These are phyloP conservation scores for Eremothecium cymbalariae DNA, from an alignment of 1,139 yeast genomes.

Conservation along the genomic window DNA sequence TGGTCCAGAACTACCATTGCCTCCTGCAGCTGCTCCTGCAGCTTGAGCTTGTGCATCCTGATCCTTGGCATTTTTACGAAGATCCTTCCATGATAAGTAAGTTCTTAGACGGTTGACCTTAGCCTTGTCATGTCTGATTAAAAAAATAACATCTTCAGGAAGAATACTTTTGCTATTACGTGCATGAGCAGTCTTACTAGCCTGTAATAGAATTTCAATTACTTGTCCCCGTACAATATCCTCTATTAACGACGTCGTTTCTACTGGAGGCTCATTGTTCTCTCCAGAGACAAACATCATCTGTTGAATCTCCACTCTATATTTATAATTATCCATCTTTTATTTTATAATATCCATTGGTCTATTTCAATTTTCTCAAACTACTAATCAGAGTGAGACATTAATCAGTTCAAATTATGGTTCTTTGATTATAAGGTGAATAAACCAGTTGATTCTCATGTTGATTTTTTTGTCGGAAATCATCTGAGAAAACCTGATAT, in stretches of 20 bases:
- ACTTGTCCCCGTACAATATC: conserved; percentile 95
- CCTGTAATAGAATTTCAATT: conserved; percentile 73
- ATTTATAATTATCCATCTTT: conserved; percentile 54
- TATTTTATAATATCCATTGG: too few relatives aligned
- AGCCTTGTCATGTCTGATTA: conserved; percentile 89
- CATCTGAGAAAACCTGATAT: too few relatives aligned
- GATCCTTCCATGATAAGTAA: conserved; percentile 94
- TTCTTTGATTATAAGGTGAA: too few relatives aligned
- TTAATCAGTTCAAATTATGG: too few relatives aligned
- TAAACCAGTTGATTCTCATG: too few relatives aligned
- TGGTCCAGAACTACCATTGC: conserved; percentile 32
- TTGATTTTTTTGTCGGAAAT: too few relatives aligned
- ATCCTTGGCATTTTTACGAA: conserved; percentile 92
- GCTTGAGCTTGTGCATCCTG: conserved; percentile 75
- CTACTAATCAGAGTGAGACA: too few relatives aligned
- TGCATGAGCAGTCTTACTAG: conserved; percentile 66
- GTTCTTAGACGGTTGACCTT: conserved; percentile 87
- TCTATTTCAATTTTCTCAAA: too few relatives aligned
- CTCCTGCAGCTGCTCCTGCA: conserved; percentile 45
- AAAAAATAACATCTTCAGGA: conserved; percentile 87
- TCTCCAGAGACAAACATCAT: conserved; percentile 99
- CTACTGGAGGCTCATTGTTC: conserved; percentile 86
- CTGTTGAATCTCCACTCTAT: conserved; percentile 82
- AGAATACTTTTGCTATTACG: conserved; percentile 82
- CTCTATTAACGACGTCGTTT: conserved; percentile 83